Percentiles rank a stretch among this genome's conserved stretches.
Evolutionary conservation across 805 yeast genomes (phyloP).

Genomic region (Candida arabinofermentans): DNA sequence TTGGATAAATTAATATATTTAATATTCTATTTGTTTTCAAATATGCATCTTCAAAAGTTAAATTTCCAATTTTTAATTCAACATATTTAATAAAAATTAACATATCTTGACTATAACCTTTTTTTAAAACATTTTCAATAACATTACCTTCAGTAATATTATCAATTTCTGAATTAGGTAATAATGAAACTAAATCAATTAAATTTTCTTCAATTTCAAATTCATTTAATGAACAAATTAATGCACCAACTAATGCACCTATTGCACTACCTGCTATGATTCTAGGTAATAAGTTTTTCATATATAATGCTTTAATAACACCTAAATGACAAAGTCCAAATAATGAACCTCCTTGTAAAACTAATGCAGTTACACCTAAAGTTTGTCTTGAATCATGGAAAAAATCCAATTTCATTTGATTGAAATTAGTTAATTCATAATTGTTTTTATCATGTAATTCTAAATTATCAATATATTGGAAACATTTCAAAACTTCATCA

Average conservation of each 20-base stretch:
- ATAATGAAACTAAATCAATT: conserved; percentile 42
- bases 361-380: conserved; percentile 84
- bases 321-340: conserved; percentile 95
- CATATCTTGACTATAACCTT: conserved; percentile 86
- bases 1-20: conserved; percentile 83
- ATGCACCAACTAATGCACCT: conserved; percentile 89
- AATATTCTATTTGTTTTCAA: conserved; percentile 71
- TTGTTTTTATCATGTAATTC: conserved; percentile 25
- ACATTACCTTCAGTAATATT: conserved; percentile 50
- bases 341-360: conserved; percentile 91
- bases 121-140: conserved; percentile 68
- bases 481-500: conserved; percentile 64
- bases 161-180: conserved; percentile 1
- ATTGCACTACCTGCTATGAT: conserved; percentile 90
- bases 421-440: conserved; percentile 37
- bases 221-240: conserved; percentile 71
- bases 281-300: conserved; percentile 71
- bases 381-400: conserved; percentile 85
- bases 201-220: conserved; percentile 52
- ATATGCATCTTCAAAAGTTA: conserved; percentile 93
- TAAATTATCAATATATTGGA: conserved; percentile 54
- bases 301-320: conserved; percentile 78
- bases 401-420: conserved; percentile 64
- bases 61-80: conserved; percentile 65
- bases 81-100: conserved; percentile 76